Evolutionary conservation across 2,329 filamentous ascomycete species (phyloP), one percentile per base, ranked within the genome.

Genomic region (Hymenoscyphus albidus): DNA sequence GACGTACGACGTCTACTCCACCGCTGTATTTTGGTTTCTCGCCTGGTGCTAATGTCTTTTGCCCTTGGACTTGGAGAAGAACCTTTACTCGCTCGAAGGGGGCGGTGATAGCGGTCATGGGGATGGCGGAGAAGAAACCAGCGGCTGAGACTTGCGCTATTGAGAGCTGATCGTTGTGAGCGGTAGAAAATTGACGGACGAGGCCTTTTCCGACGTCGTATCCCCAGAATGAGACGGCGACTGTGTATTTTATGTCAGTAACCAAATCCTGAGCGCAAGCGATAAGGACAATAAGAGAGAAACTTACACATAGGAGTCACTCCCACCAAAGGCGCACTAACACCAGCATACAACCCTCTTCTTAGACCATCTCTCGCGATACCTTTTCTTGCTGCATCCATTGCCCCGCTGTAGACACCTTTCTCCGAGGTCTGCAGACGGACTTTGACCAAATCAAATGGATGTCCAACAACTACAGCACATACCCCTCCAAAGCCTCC

Each of bases 1-100:
- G 93, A 70, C 91, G 87, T 35, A 97, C 95, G 58, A 98, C 95
- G 78, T 98, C 95, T 61, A 91, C 69, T 65, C 91, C 93, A 74
- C 93, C 93, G 56, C 83, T 85, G 83, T 98, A 98, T 75, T 91
- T 92, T 16, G 93, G 93, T 79, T 97, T 96, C 81, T 97, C 90
- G 74, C 93, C 94, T 0, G 93, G 91, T 0, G 88, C 87, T 51
- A 95, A 88, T 62, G 84, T 80, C 79, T 93, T 93, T 79, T 97
- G 93, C 74, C 93, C 93, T 80, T 98, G 95, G 71, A 98, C 96
- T 78, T 99, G 95, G 1, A 99, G 88, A 69, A 99, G 93, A 63
- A 99, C 94, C 80, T 99, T 99, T 72, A 99, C 93, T 74, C 95
- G 94, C 84, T 99, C 95, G 77, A 99, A 98, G 67, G 95, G 95